Conservation (phyloP, 805 yeast species). For the Zygotorulaspora florentina region DNA sequence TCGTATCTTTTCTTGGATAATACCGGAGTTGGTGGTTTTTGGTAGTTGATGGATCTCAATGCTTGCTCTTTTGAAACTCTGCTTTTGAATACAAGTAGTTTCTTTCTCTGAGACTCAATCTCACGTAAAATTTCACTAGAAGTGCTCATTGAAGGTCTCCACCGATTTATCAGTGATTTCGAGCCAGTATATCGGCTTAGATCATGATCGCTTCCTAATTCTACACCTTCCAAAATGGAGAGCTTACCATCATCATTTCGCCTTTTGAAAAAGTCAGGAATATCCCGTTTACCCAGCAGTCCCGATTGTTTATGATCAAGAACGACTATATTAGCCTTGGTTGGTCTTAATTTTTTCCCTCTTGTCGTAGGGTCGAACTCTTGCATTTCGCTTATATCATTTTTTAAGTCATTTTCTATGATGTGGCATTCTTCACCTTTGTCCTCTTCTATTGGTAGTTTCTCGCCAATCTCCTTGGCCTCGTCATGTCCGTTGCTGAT, state of each 20-base stretch:
- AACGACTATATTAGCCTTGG: slow-evolving; percentile 27
- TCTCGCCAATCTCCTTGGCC: no score
- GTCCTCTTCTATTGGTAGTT: no score
- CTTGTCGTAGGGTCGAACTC: slow-evolving; percentile 5
- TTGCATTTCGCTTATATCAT: neutral
- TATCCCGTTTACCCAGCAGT: slow-evolving; percentile 13
- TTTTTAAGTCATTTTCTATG: neutral
- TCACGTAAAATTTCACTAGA: slow-evolving; percentile 15
- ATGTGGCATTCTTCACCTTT: neutral
- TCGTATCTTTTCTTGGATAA: slow-evolving; percentile 23
- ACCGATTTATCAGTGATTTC: neutral
- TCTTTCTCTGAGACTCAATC: slow-evolving; percentile 22
- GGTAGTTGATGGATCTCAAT: slow-evolving; percentile 26
- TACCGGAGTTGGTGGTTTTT: slow-evolving; percentile 19
- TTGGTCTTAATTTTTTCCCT: slow-evolving; percentile 32
- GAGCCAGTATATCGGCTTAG: slow-evolving; percentile 1
- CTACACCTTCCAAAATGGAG: slow-evolving; percentile 31
- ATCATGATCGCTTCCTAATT: slow-evolving; percentile 11
- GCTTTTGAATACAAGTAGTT: slow-evolving; percentile 23
- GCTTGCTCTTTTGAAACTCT: slow-evolving; percentile 26
- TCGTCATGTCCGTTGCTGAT: neutral
- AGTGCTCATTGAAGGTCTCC: neutral
- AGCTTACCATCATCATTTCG: slow-evolving; percentile 9
- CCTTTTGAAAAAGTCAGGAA: slow-evolving; percentile 15
- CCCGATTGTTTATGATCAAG: slow-evolving; percentile 30